Conservation (phyloP, 257 asterid genomes). For the Solanum raphanifolium region DNA sequence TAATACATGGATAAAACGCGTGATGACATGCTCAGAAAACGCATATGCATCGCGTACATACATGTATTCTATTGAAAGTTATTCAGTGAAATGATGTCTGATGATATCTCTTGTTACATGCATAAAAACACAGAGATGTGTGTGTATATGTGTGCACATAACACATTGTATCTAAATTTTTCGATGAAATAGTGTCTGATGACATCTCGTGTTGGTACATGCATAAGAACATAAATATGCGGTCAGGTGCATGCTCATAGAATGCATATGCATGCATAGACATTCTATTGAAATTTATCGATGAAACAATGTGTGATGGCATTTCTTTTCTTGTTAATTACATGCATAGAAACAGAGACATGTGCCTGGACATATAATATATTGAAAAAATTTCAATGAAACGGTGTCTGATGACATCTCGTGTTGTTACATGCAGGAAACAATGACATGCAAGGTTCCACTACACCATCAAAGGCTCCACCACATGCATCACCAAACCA, state of each 20-base stretch:
- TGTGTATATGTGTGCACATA: too few species aligned
- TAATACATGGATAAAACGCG: background rate
- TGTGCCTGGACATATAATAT: background rate
- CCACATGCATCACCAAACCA: slow-evolving; percentile 21
- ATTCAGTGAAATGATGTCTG: background rate
- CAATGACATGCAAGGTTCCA: background rate
- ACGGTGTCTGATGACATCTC: background rate
- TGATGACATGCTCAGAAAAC: background rate
- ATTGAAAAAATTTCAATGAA: background rate
- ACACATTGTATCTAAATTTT: too few species aligned
- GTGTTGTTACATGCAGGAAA: background rate
- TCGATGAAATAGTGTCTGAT: too few species aligned
- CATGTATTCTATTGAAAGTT: background rate
- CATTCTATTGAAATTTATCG: background rate
- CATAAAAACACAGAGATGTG: background rate
- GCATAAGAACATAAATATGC: background rate
- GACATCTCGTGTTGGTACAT: background rate
- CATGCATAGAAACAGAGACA: background rate
- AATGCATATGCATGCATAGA: background rate
- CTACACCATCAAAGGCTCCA: background rate
- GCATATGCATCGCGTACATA: background rate
- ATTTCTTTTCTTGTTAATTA: background rate
- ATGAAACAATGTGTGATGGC: background rate
- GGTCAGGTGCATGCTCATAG: background rate
- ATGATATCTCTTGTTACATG: background rate